phyloP scores from a whole-genome alignment of 2,329 filamentous ascomycete genomes.

The Phaeosphaeriaceae sp. region DNA sequence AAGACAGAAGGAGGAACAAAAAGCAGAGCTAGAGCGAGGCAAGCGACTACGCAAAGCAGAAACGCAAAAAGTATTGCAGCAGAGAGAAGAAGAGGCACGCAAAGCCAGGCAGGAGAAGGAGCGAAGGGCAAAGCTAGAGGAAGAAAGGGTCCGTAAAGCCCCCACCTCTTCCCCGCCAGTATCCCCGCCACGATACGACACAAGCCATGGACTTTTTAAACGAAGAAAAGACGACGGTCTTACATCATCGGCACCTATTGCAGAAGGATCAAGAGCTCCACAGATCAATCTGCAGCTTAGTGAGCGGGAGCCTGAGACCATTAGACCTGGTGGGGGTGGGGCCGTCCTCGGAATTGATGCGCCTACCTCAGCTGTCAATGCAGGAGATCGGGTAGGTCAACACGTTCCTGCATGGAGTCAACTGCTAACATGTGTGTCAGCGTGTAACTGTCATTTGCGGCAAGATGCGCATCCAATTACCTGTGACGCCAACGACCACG shows the following conservation, averaged over 20 bases:
- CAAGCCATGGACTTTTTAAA: constrained; percentile 42
- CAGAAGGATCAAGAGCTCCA: constrained; percentile 22
- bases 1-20: constrained; percentile 38
- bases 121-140: constrained; percentile 30
- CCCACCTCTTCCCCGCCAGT: constrained; percentile 28
- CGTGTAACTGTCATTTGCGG: constrained; percentile 76
- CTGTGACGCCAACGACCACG: constrained; percentile 76
- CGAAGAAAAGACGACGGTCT: constrained; percentile 43
- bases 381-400: constrained; percentile 71
- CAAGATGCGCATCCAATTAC: constrained; percentile 71
- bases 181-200: constrained; percentile 40
- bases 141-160: constrained; percentile 27
- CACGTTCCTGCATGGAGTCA: neutral
- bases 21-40: constrained; percentile 39
- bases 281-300: constrained; percentile 28
- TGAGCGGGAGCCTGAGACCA: constrained; percentile 39
- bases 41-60: constrained; percentile 42
- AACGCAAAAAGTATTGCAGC: constrained; percentile 29
- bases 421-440: constrained; percentile 47
- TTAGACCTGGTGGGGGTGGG: constrained; percentile 54
- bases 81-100: constrained; percentile 40
- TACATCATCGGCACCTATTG: constrained; percentile 28
- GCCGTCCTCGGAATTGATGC: constrained; percentile 70
- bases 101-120: constrained; percentile 28
- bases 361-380: constrained; percentile 80